Percentiles rank a stretch among this genome's conserved stretches.
These are phyloP conservation scores for Linnemannia hyalina DNA, from an alignment of 192 early-diverging fungal species.

Conservation along the genomic window DNA sequence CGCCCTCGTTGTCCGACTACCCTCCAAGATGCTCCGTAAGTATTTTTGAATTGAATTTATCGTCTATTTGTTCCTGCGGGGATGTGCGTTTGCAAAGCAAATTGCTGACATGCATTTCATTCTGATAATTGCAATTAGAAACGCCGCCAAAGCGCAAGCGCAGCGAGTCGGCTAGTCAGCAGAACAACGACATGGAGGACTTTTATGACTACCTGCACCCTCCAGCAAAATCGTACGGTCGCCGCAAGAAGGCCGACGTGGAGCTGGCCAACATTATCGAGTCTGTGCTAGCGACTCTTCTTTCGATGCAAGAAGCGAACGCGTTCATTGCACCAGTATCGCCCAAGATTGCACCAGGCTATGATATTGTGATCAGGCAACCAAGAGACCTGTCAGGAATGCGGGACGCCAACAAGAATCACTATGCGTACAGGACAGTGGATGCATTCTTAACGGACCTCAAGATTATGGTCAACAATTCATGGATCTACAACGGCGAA, in stretches of 20 bases:
- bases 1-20: constrained; percentile 43
- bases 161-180: constrained; percentile 45
- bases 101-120: neutral
- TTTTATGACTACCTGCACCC: constrained; percentile 56
- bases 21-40: constrained; percentile 52
- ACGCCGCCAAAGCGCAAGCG: constrained; percentile 46
- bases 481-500: constrained; percentile 65
- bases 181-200: constrained; percentile 42
- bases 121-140: neutral
- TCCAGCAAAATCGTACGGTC: constrained; percentile 62
- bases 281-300: constrained; percentile 52
- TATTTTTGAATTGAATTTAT: neutral
- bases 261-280: constrained; percentile 64
- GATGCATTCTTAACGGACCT: constrained; percentile 67
- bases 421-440: constrained; percentile 61
- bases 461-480: constrained; percentile 66
- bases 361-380: constrained; percentile 63
- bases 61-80: too few species aligned
- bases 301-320: constrained; percentile 61
- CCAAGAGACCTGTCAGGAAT: constrained; percentile 69
- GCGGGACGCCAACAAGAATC: constrained; percentile 61
- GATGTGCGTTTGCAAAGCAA: neutral
- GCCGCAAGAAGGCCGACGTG: constrained; percentile 62
- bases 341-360: constrained; percentile 61
- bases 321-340: constrained; percentile 66